Evolutionary conservation across 1,284 basidiomycete genomes (phyloP).

Genomic region (Microbotryum saponariae): DNA sequence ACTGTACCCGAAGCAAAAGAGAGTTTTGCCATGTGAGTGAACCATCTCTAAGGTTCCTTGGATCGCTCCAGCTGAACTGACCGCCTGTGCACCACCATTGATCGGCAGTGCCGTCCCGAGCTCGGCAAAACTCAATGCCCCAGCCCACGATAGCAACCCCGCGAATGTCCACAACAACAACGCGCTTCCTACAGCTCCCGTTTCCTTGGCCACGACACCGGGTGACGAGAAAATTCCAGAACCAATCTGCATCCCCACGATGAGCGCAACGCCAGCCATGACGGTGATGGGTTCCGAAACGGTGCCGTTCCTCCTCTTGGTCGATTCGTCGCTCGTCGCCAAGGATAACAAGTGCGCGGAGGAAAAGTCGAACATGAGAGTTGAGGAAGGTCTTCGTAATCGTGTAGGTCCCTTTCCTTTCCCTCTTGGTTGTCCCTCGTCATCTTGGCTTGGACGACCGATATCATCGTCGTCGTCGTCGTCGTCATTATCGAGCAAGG

Average conservation of each 20-base stretch:
- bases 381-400: constrained; percentile 1
- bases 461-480: constrained; percentile 6
- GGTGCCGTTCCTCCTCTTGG: not conserved
- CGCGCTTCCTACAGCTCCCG: constrained; percentile 48
- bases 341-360: constrained; percentile 7
- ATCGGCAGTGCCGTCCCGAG: constrained; percentile 72
- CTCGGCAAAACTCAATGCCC: constrained; percentile 46
- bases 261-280: constrained; percentile 14
- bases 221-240: constrained; percentile 91
- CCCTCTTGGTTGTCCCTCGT: not conserved
- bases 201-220: constrained; percentile 64
- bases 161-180: constrained; percentile 34
- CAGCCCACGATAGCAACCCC: constrained; percentile 78
- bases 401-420: not conserved
- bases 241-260: constrained; percentile 27
- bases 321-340: constrained; percentile 4
- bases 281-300: constrained; percentile 17
- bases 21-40: constrained; percentile 72
- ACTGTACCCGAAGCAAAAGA: constrained; percentile 76
- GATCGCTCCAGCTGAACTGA: not conserved
- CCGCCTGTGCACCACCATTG: constrained; percentile 69
- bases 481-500: constrained; percentile 9
- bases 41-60: constrained; percentile 59
- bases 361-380: constrained; percentile 17
- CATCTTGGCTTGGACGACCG: constrained; percentile 1